Base-by-base conservation (phyloP, 2,329 filamentous ascomycete species). In the Parasarocladium wereldwijsianum region DNA sequence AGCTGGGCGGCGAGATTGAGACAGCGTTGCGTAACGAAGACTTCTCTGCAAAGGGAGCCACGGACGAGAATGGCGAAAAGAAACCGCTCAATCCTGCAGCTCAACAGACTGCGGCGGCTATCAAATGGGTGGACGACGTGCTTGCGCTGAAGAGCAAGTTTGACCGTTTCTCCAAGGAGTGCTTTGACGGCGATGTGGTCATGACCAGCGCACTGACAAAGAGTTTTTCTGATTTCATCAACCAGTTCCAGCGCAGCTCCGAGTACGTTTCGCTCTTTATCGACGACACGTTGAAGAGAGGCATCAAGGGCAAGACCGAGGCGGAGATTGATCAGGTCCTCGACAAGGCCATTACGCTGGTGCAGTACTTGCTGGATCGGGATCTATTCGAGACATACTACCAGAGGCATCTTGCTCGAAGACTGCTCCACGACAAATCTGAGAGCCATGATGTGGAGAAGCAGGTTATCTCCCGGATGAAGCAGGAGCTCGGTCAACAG, bases 381-480 rank as follows among this genome's bases (percentile, higher is more conserved):
- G 90, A 98, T 49, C 65, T 93, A 41, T 94, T 98, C 45, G 87
- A 98, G 57, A 74, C 81, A 4, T 98, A 98, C 53, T 96, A 98
- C 61, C 93, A 96, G 61, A 93, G 93, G 50, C 90, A 98, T 54
- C 66, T 98, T 15, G 87, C 83, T 25, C 78, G 83, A 35, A 75
- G 90, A 30, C 60, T 98, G 24, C 62, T 98, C 12, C 82, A 90
- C 56, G 82, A 78, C 47, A 92, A 90, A 44, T 87, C 84, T 0
- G 77, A 92, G 41, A 93, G 82, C 47, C 77, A 83, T 39, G 87
- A 94, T 44, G 83, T 85, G 1, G 90, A 98, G 55, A 86, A 87
- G 50, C 79, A 90, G 45, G 92, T 98, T 71, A 90, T 98, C 31
- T 79, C 77, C 1, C 81, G 87, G 38, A 94, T 98, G 85, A 96